These are phyloP conservation scores for Suillus brevipes DNA, from an alignment of 768 basidiomycete genomes.

Conservation along the genomic window DNA sequence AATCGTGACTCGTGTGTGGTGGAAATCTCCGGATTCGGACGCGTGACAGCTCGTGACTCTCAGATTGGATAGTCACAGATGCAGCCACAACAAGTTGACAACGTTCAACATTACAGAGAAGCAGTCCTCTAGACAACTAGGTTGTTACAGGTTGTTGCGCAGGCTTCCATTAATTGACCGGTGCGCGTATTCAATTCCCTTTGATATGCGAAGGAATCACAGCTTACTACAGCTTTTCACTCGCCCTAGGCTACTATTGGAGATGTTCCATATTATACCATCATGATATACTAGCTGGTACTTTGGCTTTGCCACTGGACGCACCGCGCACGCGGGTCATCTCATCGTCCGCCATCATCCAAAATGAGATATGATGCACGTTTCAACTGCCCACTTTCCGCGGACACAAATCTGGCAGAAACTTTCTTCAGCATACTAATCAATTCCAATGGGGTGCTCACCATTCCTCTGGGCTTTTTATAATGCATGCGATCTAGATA, in stretches of 20 bases:
- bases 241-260: not conserved
- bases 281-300: not conserved
- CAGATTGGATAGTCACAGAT: too few species aligned
- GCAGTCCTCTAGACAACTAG: not conserved
- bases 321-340: not conserved
- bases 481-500: not conserved
- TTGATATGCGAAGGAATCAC: not conserved
- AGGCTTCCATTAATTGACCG: not conserved
- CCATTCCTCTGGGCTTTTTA: not conserved
- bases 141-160: not conserved
- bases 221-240: not conserved
- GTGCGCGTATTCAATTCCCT: not conserved
- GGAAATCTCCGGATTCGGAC: too few species aligned
- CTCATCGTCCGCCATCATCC: not conserved
- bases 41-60: too few species aligned
- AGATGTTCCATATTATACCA: not conserved
- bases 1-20: too few species aligned
- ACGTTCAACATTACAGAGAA: not conserved
- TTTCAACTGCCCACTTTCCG: not conserved
- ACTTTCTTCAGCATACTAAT: not conserved
- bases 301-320: not conserved
- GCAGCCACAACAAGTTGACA: not conserved
- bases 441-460: not conserved
- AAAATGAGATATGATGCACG: not conserved
- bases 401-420: not conserved